A percentile compares a stretch with the other conserved stretches of the same genome.
Evolutionary conservation across 2,329 filamentous ascomycete genomes (phyloP).

Genomic region (Aspergillus puulaauensis): DNA sequence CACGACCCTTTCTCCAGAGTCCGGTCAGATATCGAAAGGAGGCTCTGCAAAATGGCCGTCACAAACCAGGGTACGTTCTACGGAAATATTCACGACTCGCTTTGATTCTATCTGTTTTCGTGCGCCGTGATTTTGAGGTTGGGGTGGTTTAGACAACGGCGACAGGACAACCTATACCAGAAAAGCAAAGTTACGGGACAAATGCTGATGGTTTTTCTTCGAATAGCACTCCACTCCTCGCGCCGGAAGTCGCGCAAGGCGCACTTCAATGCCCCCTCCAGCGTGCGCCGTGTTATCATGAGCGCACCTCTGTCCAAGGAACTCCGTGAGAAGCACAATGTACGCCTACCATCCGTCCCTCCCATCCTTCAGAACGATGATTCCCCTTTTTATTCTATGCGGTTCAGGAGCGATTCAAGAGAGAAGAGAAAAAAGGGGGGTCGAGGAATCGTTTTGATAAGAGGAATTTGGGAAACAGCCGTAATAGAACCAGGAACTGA

Average conservation of each 20-base stretch:
- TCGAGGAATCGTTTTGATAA: not conserved
- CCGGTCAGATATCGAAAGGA: slow-evolving; percentile 19
- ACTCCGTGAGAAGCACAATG: slow-evolving; percentile 98
- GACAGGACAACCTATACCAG: not conserved
- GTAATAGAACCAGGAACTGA: not conserved
- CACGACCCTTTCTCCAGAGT: slow-evolving; percentile 22
- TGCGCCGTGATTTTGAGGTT: not conserved
- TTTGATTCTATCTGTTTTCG: not conserved
- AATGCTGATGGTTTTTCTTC: slow-evolving; percentile 13
- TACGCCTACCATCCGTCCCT: slow-evolving; percentile 48
- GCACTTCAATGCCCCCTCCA: slow-evolving; percentile 90
- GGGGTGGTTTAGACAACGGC: not conserved
- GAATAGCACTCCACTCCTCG: slow-evolving; percentile 61
- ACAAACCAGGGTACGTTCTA: slow-evolving; percentile 29
- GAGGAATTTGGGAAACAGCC: not conserved
- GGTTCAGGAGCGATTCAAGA: not conserved
- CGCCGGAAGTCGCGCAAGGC: slow-evolving; percentile 98
- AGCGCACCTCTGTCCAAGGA: slow-evolving; percentile 94
- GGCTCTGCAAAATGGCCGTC: slow-evolving; percentile 33
- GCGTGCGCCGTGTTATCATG: slow-evolving; percentile 94
- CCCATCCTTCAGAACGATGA: not conserved
- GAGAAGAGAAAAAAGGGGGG: not conserved
- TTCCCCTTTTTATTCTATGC: not conserved
- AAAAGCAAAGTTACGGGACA: not conserved
- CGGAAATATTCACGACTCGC: slow-evolving; percentile 1